Base-by-base conservation (phyloP, 106 monocot species). In the Dioscorea zingiberensis region DNA sequence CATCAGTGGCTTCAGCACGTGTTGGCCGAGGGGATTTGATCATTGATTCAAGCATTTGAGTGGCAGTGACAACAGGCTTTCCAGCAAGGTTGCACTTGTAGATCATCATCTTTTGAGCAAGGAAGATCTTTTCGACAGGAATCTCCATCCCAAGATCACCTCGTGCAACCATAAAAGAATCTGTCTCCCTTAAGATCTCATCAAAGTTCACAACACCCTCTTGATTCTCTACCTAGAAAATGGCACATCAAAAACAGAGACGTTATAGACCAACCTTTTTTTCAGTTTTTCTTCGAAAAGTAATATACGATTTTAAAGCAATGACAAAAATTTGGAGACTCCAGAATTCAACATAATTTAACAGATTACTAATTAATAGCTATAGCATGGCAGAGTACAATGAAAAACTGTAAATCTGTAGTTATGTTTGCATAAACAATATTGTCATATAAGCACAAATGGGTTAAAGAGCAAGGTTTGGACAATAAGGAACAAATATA, bases 21-120 rank as follows among this genome's bases (percentile, higher is more conserved):
- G 87, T 88, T 4, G 87, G 87, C 4, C 87, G 77, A 15, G 87
- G 84, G 16, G 87, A 88, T 58, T 88, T 88, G 74, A 88, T 88
- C 87, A 88, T 88, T 0, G 87, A 88, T 59, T 88, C 87, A 16
- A 88, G 87, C 87, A 88, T 88, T 25, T 88, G 87, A 10, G 87
- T 88, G 48, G 87, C 88, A 10, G 88, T 88, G 15, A 88, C 88
- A 0, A 88, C 88, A 22, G 88, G 84, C 47, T 88, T 88, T 13
- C 84, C 84, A 1, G 55, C 81, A 19, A 84, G 60, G 75, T 88
- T 88, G 69, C 84, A 88, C 57, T 84, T 84, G 75, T 88, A 88
- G 16, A 88, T 88, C 88, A 84, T 88, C 88, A 88, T 88, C 69
- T 88, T 88, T 70, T 88, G 84, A 54, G 88, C 88, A 66, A 88